Base-by-base conservation (phyloP, 2,329 filamentous ascomycete genomes). In the Lecanicillium sp. region DNA sequence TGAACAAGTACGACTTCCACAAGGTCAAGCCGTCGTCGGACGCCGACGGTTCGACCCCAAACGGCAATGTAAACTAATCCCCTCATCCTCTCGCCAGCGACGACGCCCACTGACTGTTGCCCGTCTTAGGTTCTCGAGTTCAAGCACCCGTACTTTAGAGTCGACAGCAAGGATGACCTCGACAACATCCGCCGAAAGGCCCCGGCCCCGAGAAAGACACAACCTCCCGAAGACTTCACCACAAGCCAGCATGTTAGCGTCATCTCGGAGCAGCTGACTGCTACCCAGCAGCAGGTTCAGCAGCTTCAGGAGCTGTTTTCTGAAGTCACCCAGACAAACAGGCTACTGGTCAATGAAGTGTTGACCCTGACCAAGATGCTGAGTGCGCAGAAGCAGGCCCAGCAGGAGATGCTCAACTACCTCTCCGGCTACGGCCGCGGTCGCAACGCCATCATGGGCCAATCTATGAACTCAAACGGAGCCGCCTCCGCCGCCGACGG, bases 1-100 rank as follows among this genome's bases (percentile, higher is more conserved):
- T 96, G 42, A 96, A 96, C 69, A 96, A 96, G 60, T 96, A 94
- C 61, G 89, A 95, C 58, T 98, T 98, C 52, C 92, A 98, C 71
- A 98, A 98, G 71, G 89, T 97, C 47, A 79, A 92, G 46, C 61
- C 62, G 13, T 60, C 61, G 3, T 59, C 57, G 36, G 62, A 66
- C 33, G 53, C 53, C 42, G 57, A 61, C 25, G 46, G 47, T 11
- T 54, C 55, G 4, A 49, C 52, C 12, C 52, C 60, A 9, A 59
- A 55, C 27, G 60, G 61, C 39, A 64, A 64, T 42, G 61, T 64
- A 52, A 47, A 57, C 49, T 19, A 25, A 25, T 11, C 13, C 12
- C 29, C n/a, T 29, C 20, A 15, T 14, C 9, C 12, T 79, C 83
- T 11, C 94, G 87, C 87, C 36, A 25, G 11, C 22, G 22, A 25